These are phyloP conservation scores for Serendipita indica DNA, from an alignment of 768 basidiomycete genomes.

Conservation along the genomic window DNA sequence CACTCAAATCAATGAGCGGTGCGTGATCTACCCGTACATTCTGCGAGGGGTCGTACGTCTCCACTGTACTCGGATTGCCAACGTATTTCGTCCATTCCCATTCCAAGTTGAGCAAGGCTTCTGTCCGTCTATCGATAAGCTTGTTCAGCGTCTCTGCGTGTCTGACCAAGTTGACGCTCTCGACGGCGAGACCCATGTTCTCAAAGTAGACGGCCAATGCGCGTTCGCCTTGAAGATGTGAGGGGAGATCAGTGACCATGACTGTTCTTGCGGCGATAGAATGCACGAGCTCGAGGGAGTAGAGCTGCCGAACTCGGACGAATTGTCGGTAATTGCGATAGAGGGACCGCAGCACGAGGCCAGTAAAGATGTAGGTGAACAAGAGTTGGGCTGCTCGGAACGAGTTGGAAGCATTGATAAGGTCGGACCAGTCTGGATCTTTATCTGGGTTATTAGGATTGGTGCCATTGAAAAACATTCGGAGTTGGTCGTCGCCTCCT, in stretches of 20 bases:
- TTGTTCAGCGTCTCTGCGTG: slow-evolving; percentile 60
- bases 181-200: slow-evolving; percentile 69
- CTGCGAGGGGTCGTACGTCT: slow-evolving; percentile 61
- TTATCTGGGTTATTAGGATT: slow-evolving; percentile 25
- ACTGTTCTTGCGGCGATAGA: slow-evolving; percentile 90
- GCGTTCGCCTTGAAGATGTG: slow-evolving; percentile 71
- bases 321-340: slow-evolving; percentile 82
- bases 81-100: slow-evolving; percentile 79
- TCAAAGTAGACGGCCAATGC: slow-evolving; percentile 90
- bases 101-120: slow-evolving; percentile 68
- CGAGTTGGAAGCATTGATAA: slow-evolving; percentile 79
- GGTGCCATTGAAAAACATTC: slow-evolving; percentile 23
- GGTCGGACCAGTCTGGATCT: slow-evolving; percentile 60
- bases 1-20: slow-evolving; percentile 18
- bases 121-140: slow-evolving; percentile 65
- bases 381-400: slow-evolving; percentile 79
- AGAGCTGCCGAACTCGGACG: slow-evolving; percentile 80
- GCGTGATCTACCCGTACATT: slow-evolving; percentile 24
- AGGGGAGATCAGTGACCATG: slow-evolving; percentile 69
- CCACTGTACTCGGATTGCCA: slow-evolving; percentile 81
- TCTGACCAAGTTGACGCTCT: slow-evolving; percentile 80
- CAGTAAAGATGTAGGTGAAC: slow-evolving; percentile 89
- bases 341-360: slow-evolving; percentile 71
- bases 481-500: slow-evolving; percentile 28
- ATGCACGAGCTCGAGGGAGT: slow-evolving; percentile 86